These are phyloP conservation scores for Suzukiozyma palmioleophila DNA, from an alignment of 1,139 yeast genomes.

Conservation along the genomic window DNA sequence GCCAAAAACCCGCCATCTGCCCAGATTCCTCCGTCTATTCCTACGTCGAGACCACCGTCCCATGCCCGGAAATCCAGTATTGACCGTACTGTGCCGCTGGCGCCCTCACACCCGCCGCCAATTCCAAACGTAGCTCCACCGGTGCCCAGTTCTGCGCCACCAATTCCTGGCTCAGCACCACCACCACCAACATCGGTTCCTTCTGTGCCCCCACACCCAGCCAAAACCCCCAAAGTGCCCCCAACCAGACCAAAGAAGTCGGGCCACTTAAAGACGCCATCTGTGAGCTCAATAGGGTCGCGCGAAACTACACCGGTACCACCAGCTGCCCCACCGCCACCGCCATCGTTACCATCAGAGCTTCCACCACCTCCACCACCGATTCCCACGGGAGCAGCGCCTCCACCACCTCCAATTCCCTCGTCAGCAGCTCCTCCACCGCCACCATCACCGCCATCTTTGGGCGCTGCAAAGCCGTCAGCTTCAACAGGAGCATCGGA, in stretches of 20 bases:
- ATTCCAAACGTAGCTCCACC: constrained; percentile 16
- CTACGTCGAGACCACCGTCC: constrained; percentile 7
- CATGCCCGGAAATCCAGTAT: constrained; percentile 6
- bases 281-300: constrained; percentile 16
- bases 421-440: constrained; percentile 18
- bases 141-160: constrained; percentile 23
- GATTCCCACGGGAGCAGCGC: constrained; percentile 11
- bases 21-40: constrained; percentile 12
- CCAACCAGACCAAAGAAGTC: constrained; percentile 30
- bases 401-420: constrained; percentile 10
- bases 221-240: constrained; percentile 25
- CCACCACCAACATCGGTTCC: constrained; percentile 7
- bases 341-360: constrained; percentile 10
- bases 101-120: constrained; percentile 7
- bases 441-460: constrained; percentile 16
- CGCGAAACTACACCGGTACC: constrained; percentile 13
- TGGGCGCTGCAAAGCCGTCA: constrained; percentile 13
- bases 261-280: constrained; percentile 22
- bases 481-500: constrained; percentile 13
- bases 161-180: constrained; percentile 19
- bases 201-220: constrained; percentile 9
- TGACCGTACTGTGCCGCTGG: constrained; percentile 5
- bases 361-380: constrained; percentile 20
- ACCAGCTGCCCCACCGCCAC: constrained; percentile 10
- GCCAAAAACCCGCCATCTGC: constrained; percentile 2